These are phyloP conservation scores for Schizophyllum amplum DNA, from an alignment of 1,284 basidiomycete species.

Conservation along the genomic window DNA sequence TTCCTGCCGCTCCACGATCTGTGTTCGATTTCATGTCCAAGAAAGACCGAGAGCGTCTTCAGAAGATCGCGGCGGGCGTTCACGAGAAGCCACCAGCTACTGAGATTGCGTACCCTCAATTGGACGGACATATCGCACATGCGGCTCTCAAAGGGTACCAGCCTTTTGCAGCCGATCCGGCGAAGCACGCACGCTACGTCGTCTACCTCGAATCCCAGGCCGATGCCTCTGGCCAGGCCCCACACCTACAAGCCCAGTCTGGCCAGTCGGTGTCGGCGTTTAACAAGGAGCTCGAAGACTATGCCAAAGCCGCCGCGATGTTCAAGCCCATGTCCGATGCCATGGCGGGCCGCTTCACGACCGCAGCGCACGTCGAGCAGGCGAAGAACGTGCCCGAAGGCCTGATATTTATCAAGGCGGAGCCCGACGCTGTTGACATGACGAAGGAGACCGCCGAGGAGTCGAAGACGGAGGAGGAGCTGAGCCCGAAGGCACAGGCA, in stretches of 20 bases:
- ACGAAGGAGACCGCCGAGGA: conserved; percentile 38
- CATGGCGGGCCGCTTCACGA: conserved; percentile 91
- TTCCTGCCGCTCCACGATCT: conserved; percentile 65
- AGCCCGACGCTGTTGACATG: conserved; percentile 22
- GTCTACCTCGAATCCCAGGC: conserved; percentile 77
- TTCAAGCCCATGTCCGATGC: conserved; percentile 90
- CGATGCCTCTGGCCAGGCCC: conserved; percentile 29
- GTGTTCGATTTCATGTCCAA: conserved; percentile 91
- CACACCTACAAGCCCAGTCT: conserved; percentile 40
- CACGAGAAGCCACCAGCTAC: conserved; percentile 12
- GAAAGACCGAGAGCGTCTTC: conserved; percentile 82
- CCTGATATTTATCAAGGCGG: conserved; percentile 37
- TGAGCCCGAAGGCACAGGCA: conserved; percentile 74
- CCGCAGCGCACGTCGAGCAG: conserved; percentile 55
- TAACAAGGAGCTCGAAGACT: conserved; percentile 80
- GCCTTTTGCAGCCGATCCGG: conserved; percentile 74
- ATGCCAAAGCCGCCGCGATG: conserved; percentile 78
- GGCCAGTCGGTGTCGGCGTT: conserved; percentile 61
- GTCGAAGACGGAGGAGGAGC: conserved; percentile 39
- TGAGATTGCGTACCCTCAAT: conserved; percentile 46
- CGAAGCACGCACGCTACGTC: conserved; percentile 82
- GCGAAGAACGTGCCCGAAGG: conserved; percentile 67
- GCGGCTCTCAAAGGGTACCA: conserved; percentile 86
- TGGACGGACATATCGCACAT: conserved; percentile 74
- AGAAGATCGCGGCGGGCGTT: conserved; percentile 41